These are phyloP conservation scores for Rhizophagus prolifer DNA, from an alignment of 192 early-diverging fungal species.

Conservation along the genomic window DNA sequence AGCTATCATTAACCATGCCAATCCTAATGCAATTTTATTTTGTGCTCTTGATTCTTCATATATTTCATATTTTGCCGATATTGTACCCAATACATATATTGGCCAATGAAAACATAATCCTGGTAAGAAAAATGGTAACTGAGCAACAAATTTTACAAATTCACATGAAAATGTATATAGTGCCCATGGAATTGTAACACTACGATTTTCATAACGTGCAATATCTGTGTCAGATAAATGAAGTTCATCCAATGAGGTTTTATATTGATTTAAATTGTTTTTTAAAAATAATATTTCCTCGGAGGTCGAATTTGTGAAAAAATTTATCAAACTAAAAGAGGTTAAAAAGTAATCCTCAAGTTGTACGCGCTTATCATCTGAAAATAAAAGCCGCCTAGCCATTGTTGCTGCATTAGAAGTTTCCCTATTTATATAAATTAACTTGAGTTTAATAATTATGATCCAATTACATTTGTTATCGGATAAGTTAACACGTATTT, in stretches of 20 bases:
- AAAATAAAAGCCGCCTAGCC: conserved; percentile 43
- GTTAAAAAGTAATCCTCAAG: conserved; percentile 34
- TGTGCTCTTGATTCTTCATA: conserved; percentile 49
- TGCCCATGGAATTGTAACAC: conserved; percentile 33
- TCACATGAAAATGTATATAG: conserved; percentile 31
- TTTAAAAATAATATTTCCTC: conserved; percentile 34
- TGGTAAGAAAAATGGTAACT: conserved; percentile 45
- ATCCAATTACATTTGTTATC: no score
- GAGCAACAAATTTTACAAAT: conserved; percentile 27
- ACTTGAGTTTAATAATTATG: no score
- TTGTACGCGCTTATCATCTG: conserved; percentile 31
- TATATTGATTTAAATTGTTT: conserved; percentile 36
- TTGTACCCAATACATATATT: conserved; percentile 43
- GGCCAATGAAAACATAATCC: conserved; percentile 44
- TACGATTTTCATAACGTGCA: conserved; percentile 39
- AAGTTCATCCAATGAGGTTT: conserved; percentile 32
- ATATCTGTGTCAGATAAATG: conserved; percentile 38
- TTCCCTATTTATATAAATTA: conserved; percentile 37
- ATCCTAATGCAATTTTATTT: conserved; percentile 47
- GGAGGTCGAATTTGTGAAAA: conserved; percentile 2
- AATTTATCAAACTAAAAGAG: conserved; percentile 21
- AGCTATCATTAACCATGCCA: conserved; percentile 35
- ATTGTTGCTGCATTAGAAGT: conserved; percentile 40
- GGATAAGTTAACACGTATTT: background rate
- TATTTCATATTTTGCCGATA: conserved; percentile 40